A percentile compares a stretch with the other conserved stretches of the same genome.
Evolutionary conservation across 176 grass and related monocot species (phyloP).

Genomic region (bread wheat (Triticum aestivum)): IWGSC_CS_RefSeq_v2.1 NC_057800.1:469272437-469272936

Average conservation of each 20-base stretch:
- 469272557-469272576: constrained; percentile 50
- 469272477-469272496: constrained; percentile 50
- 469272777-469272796: constrained; percentile 67
- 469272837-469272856: constrained; percentile 18
- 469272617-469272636: not conserved
- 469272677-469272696: constrained; percentile 67
- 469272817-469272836: constrained; percentile 51
- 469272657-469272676: constrained; percentile 88
- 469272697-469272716: constrained; percentile 38
- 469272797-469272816: constrained; percentile 65
- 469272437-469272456: constrained; percentile 80
- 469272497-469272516: constrained; percentile 54
- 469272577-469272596: constrained; percentile 38
- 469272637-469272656: constrained; percentile 34
- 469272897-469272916: not conserved
- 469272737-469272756: not conserved
- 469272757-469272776: constrained; percentile 46
- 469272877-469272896: not conserved
- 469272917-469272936: not conserved
- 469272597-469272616: not conserved
- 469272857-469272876: constrained; percentile 27
- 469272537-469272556: constrained; percentile 72
- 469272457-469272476: constrained; percentile 38
- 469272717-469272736: constrained; percentile 50
- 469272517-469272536: constrained; percentile 59